Conservation (phyloP, 495 filamentous ascomycete species). For the Penicillium canescens region DNA sequence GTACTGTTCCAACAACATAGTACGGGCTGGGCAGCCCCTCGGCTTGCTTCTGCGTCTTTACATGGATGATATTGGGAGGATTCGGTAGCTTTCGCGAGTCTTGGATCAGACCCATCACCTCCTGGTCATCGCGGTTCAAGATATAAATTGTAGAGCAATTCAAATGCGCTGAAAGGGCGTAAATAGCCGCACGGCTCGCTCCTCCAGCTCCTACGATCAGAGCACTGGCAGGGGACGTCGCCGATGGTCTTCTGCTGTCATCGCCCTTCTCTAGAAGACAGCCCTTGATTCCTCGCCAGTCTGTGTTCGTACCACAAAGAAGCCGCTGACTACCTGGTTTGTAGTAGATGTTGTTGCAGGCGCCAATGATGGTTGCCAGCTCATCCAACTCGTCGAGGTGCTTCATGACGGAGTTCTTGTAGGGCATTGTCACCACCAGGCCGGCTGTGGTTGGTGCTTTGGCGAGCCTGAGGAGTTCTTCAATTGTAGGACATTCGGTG, state of each 20-base stretch:
- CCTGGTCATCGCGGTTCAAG: slow-evolving; percentile 59
- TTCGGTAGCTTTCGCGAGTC: slow-evolving; percentile 27
- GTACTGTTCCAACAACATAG: slow-evolving; percentile 61
- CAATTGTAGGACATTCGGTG: slow-evolving; percentile 36
- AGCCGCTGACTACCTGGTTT: slow-evolving; percentile 30
- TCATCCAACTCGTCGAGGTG: slow-evolving; percentile 62
- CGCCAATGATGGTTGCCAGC: slow-evolving; percentile 57
- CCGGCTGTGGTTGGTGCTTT: slow-evolving; percentile 48
- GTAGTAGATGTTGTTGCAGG: slow-evolving; percentile 68
- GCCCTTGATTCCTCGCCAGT: slow-evolving; percentile 62
- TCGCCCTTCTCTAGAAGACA: slow-evolving; percentile 45
- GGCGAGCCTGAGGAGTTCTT: slow-evolving; percentile 31
- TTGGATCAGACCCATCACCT: slow-evolving; percentile 57
- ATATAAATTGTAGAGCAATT: slow-evolving; percentile 59
- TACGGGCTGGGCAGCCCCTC: slow-evolving; percentile 47
- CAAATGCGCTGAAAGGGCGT: slow-evolving; percentile 58
- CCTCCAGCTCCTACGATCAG: slow-evolving; percentile 64
- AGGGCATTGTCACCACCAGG: slow-evolving; percentile 66
- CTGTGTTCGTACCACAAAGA: slow-evolving; percentile 68
- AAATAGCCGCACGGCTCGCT: slow-evolving; percentile 62
- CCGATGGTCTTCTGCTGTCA: slow-evolving; percentile 37
- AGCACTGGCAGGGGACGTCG: slow-evolving; percentile 27
- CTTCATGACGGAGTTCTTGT: slow-evolving; percentile 63
- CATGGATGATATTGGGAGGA: slow-evolving; percentile 45
- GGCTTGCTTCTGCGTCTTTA: slow-evolving; percentile 53